Conservation (phyloP, 108 stramenopile species). For the Skeletonema grethae region DNA sequence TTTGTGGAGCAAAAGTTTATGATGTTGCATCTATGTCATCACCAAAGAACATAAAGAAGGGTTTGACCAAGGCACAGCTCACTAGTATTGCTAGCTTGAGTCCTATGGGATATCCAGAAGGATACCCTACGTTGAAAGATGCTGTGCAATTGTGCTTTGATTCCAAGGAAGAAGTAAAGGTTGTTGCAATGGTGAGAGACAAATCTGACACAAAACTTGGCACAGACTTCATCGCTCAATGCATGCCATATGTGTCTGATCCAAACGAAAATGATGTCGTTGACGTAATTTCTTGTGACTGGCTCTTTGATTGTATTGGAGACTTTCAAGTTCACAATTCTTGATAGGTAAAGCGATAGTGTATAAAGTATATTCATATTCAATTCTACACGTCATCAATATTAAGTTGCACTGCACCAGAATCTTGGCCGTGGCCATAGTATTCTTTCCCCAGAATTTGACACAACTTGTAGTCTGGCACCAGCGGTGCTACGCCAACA, state of each 20-base stretch:
- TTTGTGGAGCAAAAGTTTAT: conserved; percentile 52
- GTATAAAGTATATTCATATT: conserved; percentile 1
- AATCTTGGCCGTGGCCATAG: conserved; percentile 41
- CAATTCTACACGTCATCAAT: conserved; percentile 68
- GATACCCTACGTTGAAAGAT: conserved; percentile 20
- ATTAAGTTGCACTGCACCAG: conserved; percentile 75
- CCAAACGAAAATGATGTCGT: conserved; percentile 1
- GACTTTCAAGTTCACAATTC: conserved; percentile 31
- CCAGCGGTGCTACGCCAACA: conserved; percentile 61
- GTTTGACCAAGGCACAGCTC: conserved; percentile 13
- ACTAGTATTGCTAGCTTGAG: not conserved
- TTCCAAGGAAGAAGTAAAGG: not conserved
- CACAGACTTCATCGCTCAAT: conserved; percentile 24
- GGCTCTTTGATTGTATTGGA: conserved; percentile 54
- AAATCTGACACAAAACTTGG: conserved; percentile 30
- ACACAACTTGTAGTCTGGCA: conserved; percentile 78
- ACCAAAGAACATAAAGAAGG: conserved; percentile 17
- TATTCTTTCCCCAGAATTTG: conserved; percentile 74
- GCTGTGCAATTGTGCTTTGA: not conserved
- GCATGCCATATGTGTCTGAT: not conserved
- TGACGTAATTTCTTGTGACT: conserved; percentile 34
- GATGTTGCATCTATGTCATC: conserved; percentile 22
- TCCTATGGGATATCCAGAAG: conserved; percentile 6
- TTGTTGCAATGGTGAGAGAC: conserved; percentile 34
- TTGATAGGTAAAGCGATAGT: not conserved